These are phyloP conservation scores for Parachaetomium inaequale DNA, from an alignment of 495 filamentous ascomycete genomes.

Conservation along the genomic window DNA sequence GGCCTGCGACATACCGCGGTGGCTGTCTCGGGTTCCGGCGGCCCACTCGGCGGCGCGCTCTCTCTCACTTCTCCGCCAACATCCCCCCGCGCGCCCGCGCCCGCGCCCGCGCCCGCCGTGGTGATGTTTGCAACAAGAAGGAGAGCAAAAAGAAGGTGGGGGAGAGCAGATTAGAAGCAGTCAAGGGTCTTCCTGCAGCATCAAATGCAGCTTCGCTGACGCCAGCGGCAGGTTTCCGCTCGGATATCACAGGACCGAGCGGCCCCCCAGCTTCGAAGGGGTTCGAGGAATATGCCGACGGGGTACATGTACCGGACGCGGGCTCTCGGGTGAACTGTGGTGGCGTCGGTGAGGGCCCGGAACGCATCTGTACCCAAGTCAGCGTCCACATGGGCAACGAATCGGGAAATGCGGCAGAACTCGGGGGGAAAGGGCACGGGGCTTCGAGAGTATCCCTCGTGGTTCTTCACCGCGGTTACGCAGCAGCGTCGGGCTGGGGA, in stretches of 20 bases:
- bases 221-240: slow-evolving; percentile 9
- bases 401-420: slow-evolving; percentile 10
- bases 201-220: slow-evolving; percentile 14
- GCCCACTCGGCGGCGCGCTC: background rate
- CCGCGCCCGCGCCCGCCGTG: too few species aligned
- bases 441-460: background rate
- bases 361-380: slow-evolving; percentile 7
- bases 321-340: background rate
- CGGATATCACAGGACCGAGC: background rate
- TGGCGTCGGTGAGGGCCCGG: slow-evolving; percentile 5
- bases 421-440: background rate
- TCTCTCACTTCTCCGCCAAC: background rate
- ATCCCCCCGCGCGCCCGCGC: too few species aligned
- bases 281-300: slow-evolving; percentile 13
- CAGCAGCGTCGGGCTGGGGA: background rate
- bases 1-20: background rate
- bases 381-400: background rate
- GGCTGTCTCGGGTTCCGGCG: slow-evolving; percentile 9
- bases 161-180: background rate
- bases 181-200: background rate
- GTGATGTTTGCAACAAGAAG: background rate
- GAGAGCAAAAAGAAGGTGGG: background rate
- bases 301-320: background rate
- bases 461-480: too few species aligned
- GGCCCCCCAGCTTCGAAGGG: background rate